Percentiles rank a stretch among this genome's conserved stretches.
Evolutionary conservation across 2,329 filamentous ascomycete genomes (phyloP).

Genomic region (Fusarium begoniae): DNA sequence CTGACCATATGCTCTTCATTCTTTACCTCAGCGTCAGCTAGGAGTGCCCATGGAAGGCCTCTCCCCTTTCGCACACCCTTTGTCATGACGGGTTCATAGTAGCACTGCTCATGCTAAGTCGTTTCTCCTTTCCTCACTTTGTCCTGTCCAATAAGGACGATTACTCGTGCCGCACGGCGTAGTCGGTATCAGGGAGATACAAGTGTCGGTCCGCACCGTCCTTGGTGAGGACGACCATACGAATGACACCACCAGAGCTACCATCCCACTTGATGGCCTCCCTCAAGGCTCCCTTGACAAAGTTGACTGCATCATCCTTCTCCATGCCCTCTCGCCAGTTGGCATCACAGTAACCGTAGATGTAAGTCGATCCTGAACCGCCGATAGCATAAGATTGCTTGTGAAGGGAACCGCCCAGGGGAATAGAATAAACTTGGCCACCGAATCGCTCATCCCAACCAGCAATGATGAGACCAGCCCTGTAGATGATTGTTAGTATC

Average conservation of each 20-base stretch:
- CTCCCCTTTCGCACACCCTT: conserved; percentile 11
- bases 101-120: conserved; percentile 17
- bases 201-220: conserved; percentile 91
- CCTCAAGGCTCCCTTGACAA: conserved; percentile 88
- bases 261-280: conserved; percentile 99
- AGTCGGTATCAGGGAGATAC: conserved; percentile 93
- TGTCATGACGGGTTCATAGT: conserved; percentile 29
- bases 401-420: conserved; percentile 94
- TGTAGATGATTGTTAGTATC: conserved; percentile 50
- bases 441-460: conserved; percentile 96
- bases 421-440: conserved; percentile 97
- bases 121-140: conserved; percentile 21
- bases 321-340: conserved; percentile 97
- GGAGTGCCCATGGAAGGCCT: neutral
- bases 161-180: conserved; percentile 75
- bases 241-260: conserved; percentile 96
- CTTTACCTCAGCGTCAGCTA: conserved; percentile 8
- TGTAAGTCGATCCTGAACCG: conserved; percentile 97
- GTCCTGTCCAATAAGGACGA: conserved; percentile 30
- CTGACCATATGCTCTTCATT: conserved; percentile 13
- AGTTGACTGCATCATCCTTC: conserved; percentile 87
- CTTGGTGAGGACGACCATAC: conserved; percentile 94
- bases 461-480: conserved; percentile 97
- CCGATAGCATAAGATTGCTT: conserved; percentile 97
- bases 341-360: conserved; percentile 98